phyloP scores from a whole-genome alignment of 2,329 filamentous ascomycete species.

The Eurotiales sp. region DNA sequence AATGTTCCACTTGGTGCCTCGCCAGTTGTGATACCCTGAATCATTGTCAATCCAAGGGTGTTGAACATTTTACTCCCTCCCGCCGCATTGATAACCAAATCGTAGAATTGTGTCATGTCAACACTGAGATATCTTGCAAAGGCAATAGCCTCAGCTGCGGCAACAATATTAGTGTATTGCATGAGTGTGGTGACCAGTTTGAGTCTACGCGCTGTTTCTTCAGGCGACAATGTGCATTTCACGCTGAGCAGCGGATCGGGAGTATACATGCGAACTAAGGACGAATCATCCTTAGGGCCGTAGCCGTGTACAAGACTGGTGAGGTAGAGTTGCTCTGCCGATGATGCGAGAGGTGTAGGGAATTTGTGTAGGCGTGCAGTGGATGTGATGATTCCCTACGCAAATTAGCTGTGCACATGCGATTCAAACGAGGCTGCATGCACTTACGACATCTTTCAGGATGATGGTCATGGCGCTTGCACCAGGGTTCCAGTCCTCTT shows the following conservation, averaged over 20 bases:
- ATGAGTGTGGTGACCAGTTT: slow-evolving; percentile 44
- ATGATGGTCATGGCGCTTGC: slow-evolving; percentile 60
- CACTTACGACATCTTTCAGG: slow-evolving; percentile 51
- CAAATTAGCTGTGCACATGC: not conserved
- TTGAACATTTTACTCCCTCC: slow-evolving; percentile 46
- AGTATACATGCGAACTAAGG: slow-evolving; percentile 54
- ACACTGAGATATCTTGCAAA: slow-evolving; percentile 46
- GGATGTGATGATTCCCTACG: slow-evolving; percentile 61
- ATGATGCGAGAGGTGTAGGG: slow-evolving; percentile 57
- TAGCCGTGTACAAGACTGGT: slow-evolving; percentile 57
- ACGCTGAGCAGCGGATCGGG: slow-evolving; percentile 39
- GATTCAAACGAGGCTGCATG: not conserved
- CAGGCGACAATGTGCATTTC: slow-evolving; percentile 26
- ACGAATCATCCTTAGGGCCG: slow-evolving; percentile 52
- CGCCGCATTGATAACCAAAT: slow-evolving; percentile 46
- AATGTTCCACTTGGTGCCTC: slow-evolving; percentile 29
- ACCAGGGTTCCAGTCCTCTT: slow-evolving; percentile 51
- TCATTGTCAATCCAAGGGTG: slow-evolving; percentile 35
- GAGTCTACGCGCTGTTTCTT: slow-evolving; percentile 32
- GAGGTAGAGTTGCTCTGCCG: slow-evolving; percentile 64
- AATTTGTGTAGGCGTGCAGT: slow-evolving; percentile 58
- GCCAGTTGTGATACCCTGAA: slow-evolving; percentile 25
- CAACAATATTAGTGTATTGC: slow-evolving; percentile 47
- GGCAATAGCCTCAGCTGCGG: slow-evolving; percentile 46
- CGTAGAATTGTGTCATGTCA: slow-evolving; percentile 44